phyloP scores from a whole-genome alignment of 2,329 filamentous ascomycete species.

The Paraconiothyrium brasiliense region DNA sequence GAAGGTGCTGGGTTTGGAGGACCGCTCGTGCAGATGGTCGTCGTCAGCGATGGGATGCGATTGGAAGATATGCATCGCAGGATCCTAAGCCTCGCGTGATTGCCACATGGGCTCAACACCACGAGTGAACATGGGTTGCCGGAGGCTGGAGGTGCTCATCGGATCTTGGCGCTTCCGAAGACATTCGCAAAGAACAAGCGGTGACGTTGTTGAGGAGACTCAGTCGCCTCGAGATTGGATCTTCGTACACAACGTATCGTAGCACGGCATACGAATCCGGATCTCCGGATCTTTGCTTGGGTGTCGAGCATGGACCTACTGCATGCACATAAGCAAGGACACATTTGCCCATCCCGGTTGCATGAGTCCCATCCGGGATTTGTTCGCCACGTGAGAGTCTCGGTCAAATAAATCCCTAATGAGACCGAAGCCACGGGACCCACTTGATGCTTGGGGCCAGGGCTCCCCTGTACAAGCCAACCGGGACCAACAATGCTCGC shows the following conservation, averaged over 20 bases:
- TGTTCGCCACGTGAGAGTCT: constrained; percentile 44
- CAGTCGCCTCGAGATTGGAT: constrained; percentile 29
- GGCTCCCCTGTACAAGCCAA: constrained; percentile 39
- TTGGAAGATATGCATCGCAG: constrained; percentile 38
- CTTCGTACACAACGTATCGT: constrained; percentile 15
- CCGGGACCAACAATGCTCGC: constrained; percentile 32
- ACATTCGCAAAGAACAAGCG: not conserved
- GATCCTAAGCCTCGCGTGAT: constrained; percentile 21
- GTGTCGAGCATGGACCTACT: constrained; percentile 29
- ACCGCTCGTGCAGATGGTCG: constrained; percentile 28
- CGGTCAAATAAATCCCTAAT: constrained; percentile 35
- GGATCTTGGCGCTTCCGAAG: not conserved
- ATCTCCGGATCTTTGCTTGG: constrained; percentile 22
- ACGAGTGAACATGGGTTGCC: constrained; percentile 3
- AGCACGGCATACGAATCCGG: constrained; percentile 23
- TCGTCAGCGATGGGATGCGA: constrained; percentile 30
- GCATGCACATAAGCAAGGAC: constrained; percentile 17
- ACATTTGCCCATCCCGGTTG: constrained; percentile 20
- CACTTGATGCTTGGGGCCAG: constrained; percentile 34
- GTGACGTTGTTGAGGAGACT: constrained; percentile 7
- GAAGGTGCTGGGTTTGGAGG: constrained; percentile 13
- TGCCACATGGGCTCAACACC: constrained; percentile 12
- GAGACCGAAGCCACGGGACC: constrained; percentile 43
- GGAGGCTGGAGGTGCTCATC: not conserved
- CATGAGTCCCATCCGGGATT: constrained; percentile 21